Base-by-base conservation (phyloP, 495 filamentous ascomycete genomes). In the Baudoinia panamericana region DNA sequence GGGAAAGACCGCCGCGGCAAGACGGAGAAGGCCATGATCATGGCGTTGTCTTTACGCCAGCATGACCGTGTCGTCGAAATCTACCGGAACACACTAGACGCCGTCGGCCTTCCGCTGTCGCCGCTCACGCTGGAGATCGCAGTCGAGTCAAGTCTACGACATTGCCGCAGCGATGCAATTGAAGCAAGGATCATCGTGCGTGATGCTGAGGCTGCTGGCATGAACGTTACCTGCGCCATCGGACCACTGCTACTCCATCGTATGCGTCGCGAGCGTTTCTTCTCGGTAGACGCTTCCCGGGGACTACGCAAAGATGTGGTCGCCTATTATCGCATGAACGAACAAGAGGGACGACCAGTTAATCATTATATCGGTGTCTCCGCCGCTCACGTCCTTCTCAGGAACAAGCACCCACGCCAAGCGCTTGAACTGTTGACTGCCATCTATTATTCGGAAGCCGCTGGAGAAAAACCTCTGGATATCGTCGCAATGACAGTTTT, bases 251-350 rank as follows among this genome's bases (percentile, higher is more conserved):
- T 43, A n/a, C 35, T 40, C 17, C 34, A 48, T 24, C 16, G 25
- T 6, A 43, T 41, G 13, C 13, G 34, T 1, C 21, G 36, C 8
- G 8, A 25, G 21, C 13, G 37, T 8, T 4, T 5, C 2, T n/a
- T 7, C 22, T 15, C 24, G 4, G 36, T 13, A n/a, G 12, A 28
- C 17, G 43, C 31, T 8, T 5, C 35, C 6, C 13, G 35, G 11
- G 10, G 11, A 2, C 27, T 50, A 7, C 39, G 43, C 17, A 11
- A 24, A 17, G 36, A 17, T 2, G 41, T 53, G 3, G 21, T 45
- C 15, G 41, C 39, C 8, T 56, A 50, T 44, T 56, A 56, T 43
- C 42, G 37, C 5, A 23, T 43, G 17, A 47, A 47, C 38, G 42
- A 46, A 3, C 33, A 29, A 15, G 38, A 50, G n/a, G 46, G 46